phyloP scores from a whole-genome alignment of 768 basidiomycete species.

The Plicaturopsis crispa region DNA sequence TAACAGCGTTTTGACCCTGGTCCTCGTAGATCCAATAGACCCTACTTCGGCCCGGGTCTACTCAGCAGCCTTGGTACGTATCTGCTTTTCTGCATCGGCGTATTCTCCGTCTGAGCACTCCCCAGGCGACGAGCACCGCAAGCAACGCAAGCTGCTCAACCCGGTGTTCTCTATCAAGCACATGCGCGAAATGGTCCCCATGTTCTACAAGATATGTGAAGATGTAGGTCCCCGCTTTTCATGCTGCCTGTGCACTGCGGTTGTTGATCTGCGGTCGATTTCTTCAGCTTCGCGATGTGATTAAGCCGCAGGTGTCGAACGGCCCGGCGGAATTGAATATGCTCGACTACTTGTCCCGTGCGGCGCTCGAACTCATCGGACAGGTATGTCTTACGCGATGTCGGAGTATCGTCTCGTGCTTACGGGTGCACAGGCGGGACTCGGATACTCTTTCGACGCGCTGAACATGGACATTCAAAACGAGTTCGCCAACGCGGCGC shows the following conservation, averaged over 20 bases:
- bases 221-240: slow-evolving; percentile 7
- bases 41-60: not conserved
- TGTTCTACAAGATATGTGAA: slow-evolving; percentile 16
- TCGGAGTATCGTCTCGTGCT: not conserved
- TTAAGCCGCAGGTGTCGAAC: not conserved
- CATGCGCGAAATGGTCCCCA: slow-evolving; percentile 23
- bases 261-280: not conserved
- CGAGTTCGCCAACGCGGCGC: slow-evolving; percentile 9
- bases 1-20: too few relatives aligned
- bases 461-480: slow-evolving; percentile 14
- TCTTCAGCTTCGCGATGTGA: slow-evolving; percentile 1
- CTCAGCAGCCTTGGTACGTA: not conserved
- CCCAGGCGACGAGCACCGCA: slow-evolving; percentile 21
- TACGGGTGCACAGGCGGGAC: not conserved
- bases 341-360: slow-evolving; percentile 25
- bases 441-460: slow-evolving; percentile 27
- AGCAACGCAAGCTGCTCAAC: slow-evolving; percentile 28
- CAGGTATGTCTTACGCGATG: slow-evolving; percentile 20
- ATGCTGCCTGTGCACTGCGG: not conserved
- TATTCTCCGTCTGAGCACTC: not conserved
- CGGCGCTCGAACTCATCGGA: slow-evolving; percentile 30
- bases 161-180: slow-evolving; percentile 26
- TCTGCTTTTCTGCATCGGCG: not conserved
- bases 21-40: slow-evolving; percentile 7
- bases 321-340: slow-evolving; percentile 17